These are phyloP conservation scores for Citrullus colocynthis DNA, from an alignment of 306 rosid species.

Conservation along the genomic window DNA sequence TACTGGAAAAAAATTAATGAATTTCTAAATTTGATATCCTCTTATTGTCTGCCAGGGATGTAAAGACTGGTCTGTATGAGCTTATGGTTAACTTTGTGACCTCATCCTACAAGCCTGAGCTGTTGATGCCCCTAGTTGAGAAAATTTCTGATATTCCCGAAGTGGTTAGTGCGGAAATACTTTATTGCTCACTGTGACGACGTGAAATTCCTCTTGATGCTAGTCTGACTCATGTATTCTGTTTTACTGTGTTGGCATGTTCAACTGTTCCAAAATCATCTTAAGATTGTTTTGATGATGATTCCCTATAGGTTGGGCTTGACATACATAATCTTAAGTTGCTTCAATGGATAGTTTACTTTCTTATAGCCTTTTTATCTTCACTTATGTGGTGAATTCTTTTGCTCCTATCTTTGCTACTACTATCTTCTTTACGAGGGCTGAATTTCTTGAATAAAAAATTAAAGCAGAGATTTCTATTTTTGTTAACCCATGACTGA, in stretches of 20 bases:
- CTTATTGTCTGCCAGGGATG: slow-evolving; percentile 38
- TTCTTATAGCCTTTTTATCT: not conserved
- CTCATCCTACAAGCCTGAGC: slow-evolving; percentile 67
- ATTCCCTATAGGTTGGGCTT: not conserved
- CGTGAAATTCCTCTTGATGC: not conserved
- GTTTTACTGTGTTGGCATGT: not conserved
- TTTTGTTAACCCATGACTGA: no score
- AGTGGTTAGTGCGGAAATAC: slow-evolving; percentile 57
- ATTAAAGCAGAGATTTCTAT: not conserved
- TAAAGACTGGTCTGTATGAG: slow-evolving; percentile 55
- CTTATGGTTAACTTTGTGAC: slow-evolving; percentile 95
- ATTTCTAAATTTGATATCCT: not conserved
- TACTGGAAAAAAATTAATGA: not conserved
- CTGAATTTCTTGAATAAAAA: not conserved
- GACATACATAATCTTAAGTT: not conserved
- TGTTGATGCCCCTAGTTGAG: slow-evolving; percentile 56
- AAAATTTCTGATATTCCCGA: slow-evolving; percentile 60
- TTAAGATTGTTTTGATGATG: not conserved
- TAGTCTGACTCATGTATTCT: not conserved
- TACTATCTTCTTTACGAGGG: not conserved
- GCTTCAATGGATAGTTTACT: not conserved
- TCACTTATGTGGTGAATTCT: not conserved
- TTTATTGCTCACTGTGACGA: not conserved
- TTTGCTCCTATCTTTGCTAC: not conserved
- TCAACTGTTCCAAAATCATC: not conserved